phyloP scores from a whole-genome alignment of 1,284 basidiomycete species.

The Cutaneotrichosporon cutaneum region DNA sequence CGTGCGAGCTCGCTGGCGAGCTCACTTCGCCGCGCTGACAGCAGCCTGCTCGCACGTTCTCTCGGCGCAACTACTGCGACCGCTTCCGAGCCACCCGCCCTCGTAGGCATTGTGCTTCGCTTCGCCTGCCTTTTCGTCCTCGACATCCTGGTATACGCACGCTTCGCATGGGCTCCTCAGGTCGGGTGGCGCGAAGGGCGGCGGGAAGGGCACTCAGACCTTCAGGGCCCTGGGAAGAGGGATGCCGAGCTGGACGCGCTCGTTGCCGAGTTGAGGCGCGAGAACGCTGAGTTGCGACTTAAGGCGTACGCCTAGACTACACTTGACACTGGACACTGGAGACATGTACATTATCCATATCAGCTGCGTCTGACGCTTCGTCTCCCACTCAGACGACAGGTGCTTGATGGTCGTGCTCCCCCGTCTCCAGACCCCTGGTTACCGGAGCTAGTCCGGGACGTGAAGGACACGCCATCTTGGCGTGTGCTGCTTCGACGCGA shows the following conservation, averaged over 20 bases:
- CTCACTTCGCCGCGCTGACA: neutral
- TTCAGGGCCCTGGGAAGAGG: neutral
- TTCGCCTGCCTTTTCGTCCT: neutral
- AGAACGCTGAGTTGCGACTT: constrained; percentile 2
- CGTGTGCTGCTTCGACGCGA: neutral
- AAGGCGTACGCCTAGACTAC: neutral
- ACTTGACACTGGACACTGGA: neutral
- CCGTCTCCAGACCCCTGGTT: neutral
- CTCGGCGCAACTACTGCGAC: neutral
- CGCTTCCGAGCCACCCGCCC: neutral
- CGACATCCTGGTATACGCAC: constrained; percentile 1
- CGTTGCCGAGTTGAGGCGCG: neutral
- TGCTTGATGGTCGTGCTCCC: neutral
- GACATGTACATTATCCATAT: neutral
- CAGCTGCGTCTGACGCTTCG: neutral
- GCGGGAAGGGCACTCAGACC: neutral
- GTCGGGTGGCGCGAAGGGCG: neutral
- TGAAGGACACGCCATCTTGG: too few species aligned
- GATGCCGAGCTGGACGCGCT: neutral
- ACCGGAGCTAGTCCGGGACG: too few species aligned
- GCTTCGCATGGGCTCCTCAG: constrained; percentile 5
- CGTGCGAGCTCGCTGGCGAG: neutral
- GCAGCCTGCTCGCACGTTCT: neutral
- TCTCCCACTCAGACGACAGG: neutral
- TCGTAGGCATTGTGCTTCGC: neutral